phyloP scores from a whole-genome alignment of 1,284 basidiomycete species.

The Apiotrichum gamsii region DNA sequence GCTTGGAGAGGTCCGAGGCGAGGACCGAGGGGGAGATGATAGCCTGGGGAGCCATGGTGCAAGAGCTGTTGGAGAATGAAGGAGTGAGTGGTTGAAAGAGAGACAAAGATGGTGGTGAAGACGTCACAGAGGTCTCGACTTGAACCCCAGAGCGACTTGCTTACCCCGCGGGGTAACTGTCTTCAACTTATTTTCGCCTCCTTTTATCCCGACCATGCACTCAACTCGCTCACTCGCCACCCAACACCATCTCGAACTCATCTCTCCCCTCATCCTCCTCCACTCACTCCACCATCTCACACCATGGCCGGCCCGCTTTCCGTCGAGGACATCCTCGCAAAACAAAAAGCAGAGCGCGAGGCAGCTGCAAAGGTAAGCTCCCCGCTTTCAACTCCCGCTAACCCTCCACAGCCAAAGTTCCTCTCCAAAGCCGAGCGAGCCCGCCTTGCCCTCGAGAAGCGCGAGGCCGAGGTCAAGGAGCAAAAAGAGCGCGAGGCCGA shows the following conservation, averaged over 20 bases:
- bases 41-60: constrained; percentile 75
- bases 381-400: neutral
- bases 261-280: neutral
- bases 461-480: constrained; percentile 67
- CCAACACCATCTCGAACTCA: neutral
- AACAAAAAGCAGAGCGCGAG: constrained; percentile 80
- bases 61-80: too few relatives aligned
- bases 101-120: too few relatives aligned
- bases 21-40: constrained; percentile 88
- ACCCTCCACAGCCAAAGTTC: constrained; percentile 68
- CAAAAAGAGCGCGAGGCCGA: constrained; percentile 51
- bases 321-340: constrained; percentile 72
- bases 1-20: constrained; percentile 88
- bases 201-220: neutral
- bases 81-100: too few relatives aligned
- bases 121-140: neutral
- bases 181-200: too few relatives aligned
- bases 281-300: neutral
- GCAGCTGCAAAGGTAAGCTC: constrained; percentile 70
- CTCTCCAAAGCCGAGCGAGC: constrained; percentile 80
- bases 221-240: neutral
- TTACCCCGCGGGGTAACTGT: too few relatives aligned
- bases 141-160: too few relatives aligned
- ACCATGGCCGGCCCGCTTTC: constrained; percentile 32
- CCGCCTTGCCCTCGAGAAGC: constrained; percentile 76